phyloP scores from a whole-genome alignment of 2,329 filamentous ascomycete genomes.

The Pseudogymnoascus sp. region DNA sequence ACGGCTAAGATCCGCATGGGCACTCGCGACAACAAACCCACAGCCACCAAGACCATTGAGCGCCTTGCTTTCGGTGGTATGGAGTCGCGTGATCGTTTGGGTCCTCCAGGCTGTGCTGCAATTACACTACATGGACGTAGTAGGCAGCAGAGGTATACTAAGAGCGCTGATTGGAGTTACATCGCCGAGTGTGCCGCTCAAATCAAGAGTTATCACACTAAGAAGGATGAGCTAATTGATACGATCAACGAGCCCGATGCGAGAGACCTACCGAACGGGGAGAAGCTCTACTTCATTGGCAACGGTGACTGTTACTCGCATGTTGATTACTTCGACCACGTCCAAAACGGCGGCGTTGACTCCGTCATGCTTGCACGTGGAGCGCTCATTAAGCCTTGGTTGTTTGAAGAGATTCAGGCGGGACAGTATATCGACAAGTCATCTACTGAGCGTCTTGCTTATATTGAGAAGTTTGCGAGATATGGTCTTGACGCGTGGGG shows the following conservation, averaged over 20 bases:
- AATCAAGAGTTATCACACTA: slow-evolving; percentile 70
- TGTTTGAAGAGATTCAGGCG: slow-evolving; percentile 91
- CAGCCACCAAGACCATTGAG: slow-evolving; percentile 72
- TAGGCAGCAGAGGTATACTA: slow-evolving; percentile 89
- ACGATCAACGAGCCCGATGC: slow-evolving; percentile 72
- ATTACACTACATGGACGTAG: slow-evolving; percentile 91
- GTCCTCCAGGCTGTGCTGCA: slow-evolving; percentile 81
- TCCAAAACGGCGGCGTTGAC: slow-evolving; percentile 74
- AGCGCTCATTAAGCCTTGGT: slow-evolving; percentile 94
- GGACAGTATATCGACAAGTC: slow-evolving; percentile 96
- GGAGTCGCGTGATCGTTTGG: slow-evolving; percentile 62
- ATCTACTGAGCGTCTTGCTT: slow-evolving; percentile 72
- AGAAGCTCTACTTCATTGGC: slow-evolving; percentile 80
- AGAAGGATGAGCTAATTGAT: slow-evolving; percentile 61
- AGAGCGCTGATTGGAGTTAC: slow-evolving; percentile 88
- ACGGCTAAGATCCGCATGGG: slow-evolving; percentile 94
- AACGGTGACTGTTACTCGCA: slow-evolving; percentile 97
- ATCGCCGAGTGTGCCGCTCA: slow-evolving; percentile 84
- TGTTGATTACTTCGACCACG: slow-evolving; percentile 72
- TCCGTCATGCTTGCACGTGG: slow-evolving; percentile 96
- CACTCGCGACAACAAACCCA: slow-evolving; percentile 71
- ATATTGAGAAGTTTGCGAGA: slow-evolving; percentile 81
- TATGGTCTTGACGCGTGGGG: slow-evolving; percentile 95
- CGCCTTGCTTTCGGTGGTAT: slow-evolving; percentile 73
- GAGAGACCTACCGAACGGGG: slow-evolving; percentile 60